phyloP scores from a whole-genome alignment of 1,284 basidiomycete species.

The Ustilago esculenta region DNA sequence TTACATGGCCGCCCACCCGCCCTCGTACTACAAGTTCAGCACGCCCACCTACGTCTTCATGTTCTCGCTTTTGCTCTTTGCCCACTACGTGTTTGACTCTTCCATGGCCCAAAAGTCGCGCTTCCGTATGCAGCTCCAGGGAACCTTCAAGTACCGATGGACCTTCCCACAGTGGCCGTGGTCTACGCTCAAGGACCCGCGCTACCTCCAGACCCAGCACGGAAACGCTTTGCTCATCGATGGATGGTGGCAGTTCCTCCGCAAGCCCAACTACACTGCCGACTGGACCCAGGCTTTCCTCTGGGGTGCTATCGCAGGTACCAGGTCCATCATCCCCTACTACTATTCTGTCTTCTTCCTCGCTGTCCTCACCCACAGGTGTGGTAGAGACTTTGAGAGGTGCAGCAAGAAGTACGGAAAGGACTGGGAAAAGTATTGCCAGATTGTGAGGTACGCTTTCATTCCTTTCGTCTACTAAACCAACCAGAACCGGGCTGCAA shows the following conservation, averaged over 20 bases:
- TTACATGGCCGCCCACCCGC: slow-evolving; percentile 96
- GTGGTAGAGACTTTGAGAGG: slow-evolving; percentile 68
- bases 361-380: slow-evolving; percentile 61
- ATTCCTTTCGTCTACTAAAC: slow-evolving; percentile 75
- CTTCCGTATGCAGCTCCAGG: slow-evolving; percentile 92
- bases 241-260: slow-evolving; percentile 83
- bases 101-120: slow-evolving; percentile 96
- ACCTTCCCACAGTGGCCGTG: slow-evolving; percentile 93
- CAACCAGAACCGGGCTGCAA: too few species aligned
- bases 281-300: slow-evolving; percentile 81
- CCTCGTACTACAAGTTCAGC: slow-evolving; percentile 85
- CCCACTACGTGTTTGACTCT: slow-evolving; percentile 76
- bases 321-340: slow-evolving; percentile 87
- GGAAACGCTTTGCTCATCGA: slow-evolving; percentile 87
- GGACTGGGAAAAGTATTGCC: slow-evolving; percentile 60
- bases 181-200: slow-evolving; percentile 85
- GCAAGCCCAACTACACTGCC: slow-evolving; percentile 70
- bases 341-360: slow-evolving; percentile 72
- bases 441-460: slow-evolving; percentile 84
- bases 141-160: slow-evolving; percentile 80
- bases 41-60: slow-evolving; percentile 75
- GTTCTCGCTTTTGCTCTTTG: slow-evolving; percentile 57
- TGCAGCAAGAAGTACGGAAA: slow-evolving; percentile 81
- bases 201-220: slow-evolving; percentile 90
- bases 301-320: slow-evolving; percentile 88